Evolutionary conservation across 1,284 basidiomycete species (phyloP), one percentile per base, ranked within the genome.

Genomic region (Trichosporon ovoides): DNA sequence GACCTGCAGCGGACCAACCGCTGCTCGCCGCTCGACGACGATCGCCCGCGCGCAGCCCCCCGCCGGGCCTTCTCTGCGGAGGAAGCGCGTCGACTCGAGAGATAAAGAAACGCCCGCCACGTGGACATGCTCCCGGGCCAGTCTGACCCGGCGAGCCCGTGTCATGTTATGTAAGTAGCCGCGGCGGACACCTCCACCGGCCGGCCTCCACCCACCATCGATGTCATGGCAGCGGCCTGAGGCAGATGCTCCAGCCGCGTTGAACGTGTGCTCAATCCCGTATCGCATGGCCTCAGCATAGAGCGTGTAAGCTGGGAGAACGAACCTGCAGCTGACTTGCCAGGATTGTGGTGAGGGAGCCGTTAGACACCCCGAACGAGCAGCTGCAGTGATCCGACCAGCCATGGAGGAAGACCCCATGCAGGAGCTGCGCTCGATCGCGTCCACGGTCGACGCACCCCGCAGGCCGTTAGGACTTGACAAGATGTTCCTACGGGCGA

Each of bases 401-500:
- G n/a, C 28, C 16, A 57, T 57, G 55, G 55, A 53, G 28, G 36
- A 52, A 22, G 43, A 58, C 12, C 28, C 38, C 24, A 37, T 56
- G 28, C 50, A 52, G 35, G 64, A 67, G 24, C 62, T 73, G 9
- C 60, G 73, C 20, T 55, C 62, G 10, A 68, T 73, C 16, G 53
- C 57, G 43, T 48, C 43, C 1, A 55, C 71, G 10, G 69, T 72
- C 34, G 66, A 66, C 7, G 71, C 67, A 2, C 64, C 57, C 31
- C 55, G 57, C 3, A 57, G 62, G 18, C 64, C 68, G 1, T 54
- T 75, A 18, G 57, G 66, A n/a, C 58, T 75, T 2, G 74, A 74
- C 58, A 63, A 65, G 61, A 72, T 75, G 69, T 73, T 73, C 56
- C 40, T 50, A 9, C 61, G 70, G 12, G 62, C 58, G n/a, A 13